Conservation (phyloP, 2,329 filamentous ascomycete genomes). For the Cordyceps cateniannulata region DNA sequence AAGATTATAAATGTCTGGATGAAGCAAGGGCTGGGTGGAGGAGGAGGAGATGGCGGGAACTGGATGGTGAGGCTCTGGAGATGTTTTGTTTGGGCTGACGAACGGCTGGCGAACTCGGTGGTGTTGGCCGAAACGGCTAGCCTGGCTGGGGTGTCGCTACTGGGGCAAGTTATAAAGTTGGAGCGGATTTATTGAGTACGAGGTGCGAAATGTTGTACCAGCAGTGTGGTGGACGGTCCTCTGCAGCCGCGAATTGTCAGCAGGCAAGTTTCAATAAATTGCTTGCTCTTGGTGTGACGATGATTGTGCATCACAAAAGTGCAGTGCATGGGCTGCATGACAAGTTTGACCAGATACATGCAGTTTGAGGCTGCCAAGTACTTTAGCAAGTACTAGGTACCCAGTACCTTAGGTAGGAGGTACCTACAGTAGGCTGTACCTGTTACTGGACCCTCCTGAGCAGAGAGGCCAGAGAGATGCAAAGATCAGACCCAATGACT, state of each 20-base stretch:
- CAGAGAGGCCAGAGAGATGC: background rate
- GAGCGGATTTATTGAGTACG: too few relatives aligned
- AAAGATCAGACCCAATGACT: too few relatives aligned
- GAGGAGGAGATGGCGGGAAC: background rate
- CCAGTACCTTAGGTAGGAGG: too few relatives aligned
- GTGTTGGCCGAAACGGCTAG: background rate
- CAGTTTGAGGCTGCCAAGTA: too few relatives aligned
- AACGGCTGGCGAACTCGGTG: background rate
- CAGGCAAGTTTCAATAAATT: background rate
- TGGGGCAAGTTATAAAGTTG: too few relatives aligned
- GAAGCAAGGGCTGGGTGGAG: background rate
- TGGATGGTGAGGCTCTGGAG: conserved; percentile 2
- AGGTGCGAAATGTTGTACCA: too few relatives aligned
- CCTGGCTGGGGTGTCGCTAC: background rate
- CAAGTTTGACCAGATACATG: background rate
- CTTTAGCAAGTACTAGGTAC: too few relatives aligned
- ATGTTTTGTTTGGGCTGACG: conserved; percentile 10
- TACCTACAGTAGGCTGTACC: too few relatives aligned
- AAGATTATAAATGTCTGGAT: too few relatives aligned
- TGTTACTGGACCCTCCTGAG: background rate
- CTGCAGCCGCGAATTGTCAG: background rate
- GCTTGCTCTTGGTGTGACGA: background rate
- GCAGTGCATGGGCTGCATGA: background rate
- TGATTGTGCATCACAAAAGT: background rate
- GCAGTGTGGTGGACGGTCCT: too few relatives aligned